Evolutionary conservation across 2,329 filamentous ascomycete genomes (phyloP), one percentile per base, ranked within the genome.

Genomic region (Hansfordia pulvinata): DNA sequence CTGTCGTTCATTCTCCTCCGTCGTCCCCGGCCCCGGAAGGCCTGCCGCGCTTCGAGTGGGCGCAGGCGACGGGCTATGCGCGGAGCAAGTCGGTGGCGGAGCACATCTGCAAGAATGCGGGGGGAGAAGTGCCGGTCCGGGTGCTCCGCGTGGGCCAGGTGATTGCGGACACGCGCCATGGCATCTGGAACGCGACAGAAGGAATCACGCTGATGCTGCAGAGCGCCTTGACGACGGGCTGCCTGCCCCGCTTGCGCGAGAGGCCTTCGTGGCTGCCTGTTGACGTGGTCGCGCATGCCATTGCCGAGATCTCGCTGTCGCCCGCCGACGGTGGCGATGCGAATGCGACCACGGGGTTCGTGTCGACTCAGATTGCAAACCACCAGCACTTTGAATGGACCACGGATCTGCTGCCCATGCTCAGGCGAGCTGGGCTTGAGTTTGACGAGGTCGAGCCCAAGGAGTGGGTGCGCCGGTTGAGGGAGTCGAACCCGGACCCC

Each of bases 161-260:
- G 10, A 54, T 62, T 10, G 62, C 54, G 2, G 62, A 68, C 34
- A 60, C 52, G 0, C 27, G 43, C 2, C 34, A 47, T n/a, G 65
- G 63, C 2, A 37, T 60, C 3, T 69, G 64, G 66, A 68, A 64
- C 34, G 40, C 42, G 4, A 57, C 50, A 0, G 64, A 69, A 33
- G 64, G 62, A 0, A 64, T 68, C 13, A 60, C 67, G 0, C 37
- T 70, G 21, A 57, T 70, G 40, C 43, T 72, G 0, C 58, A 56
- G 18, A 56, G 50, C 2, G 58, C 58, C 0, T 40, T 41, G 2
- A 56, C 60, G 0, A 49, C 59, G 2, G 56, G 57, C 1, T 44
- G 49, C 0, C 43, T 69, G 4, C 64, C 64, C 3, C 40, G 41
- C 8, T 44, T 71, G 3, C 41, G 54, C 3, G 62, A 67, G 42